Evolutionary conservation across 192 early-diverging fungal genomes (phyloP).

Genomic region (Rhizoclosmatium sp.): DNA sequence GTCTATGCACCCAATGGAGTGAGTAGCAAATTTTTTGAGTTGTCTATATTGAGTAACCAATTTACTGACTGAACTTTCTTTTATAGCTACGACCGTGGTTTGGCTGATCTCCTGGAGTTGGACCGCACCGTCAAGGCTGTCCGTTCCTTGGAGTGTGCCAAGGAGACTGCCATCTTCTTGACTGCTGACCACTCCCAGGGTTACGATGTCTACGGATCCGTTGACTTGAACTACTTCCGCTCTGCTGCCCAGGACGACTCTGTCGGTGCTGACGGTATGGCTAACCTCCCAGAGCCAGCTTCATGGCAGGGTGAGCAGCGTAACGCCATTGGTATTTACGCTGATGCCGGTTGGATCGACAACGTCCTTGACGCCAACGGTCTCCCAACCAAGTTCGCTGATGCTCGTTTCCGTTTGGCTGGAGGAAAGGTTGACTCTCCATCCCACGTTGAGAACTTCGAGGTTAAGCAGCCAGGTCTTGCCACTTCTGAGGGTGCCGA

Average conservation of each 20-base stretch:
- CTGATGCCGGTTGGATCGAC: slow-evolving; percentile 47
- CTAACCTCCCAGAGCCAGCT: neutral
- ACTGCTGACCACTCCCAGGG: slow-evolving; percentile 73
- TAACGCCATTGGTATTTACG: slow-evolving; percentile 35
- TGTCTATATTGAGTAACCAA: neutral
- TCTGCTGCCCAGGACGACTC: slow-evolving; percentile 37
- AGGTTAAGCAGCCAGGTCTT: slow-evolving; percentile 33
- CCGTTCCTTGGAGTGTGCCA: slow-evolving; percentile 58
- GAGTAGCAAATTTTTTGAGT: neutral
- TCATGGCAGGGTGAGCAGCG: slow-evolving; percentile 36
- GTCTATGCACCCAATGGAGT: slow-evolving; percentile 64
- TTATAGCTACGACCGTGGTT: slow-evolving; percentile 60
- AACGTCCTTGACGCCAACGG: slow-evolving; percentile 44
- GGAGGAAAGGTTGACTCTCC: slow-evolving; percentile 45
- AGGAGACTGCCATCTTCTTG: slow-evolving; percentile 63
- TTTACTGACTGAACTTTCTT: neutral
- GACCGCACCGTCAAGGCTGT: slow-evolving; percentile 61
- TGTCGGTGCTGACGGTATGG: neutral
- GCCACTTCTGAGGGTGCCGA: neutral
- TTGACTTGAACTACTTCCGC: slow-evolving; percentile 64
- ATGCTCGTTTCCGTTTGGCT: slow-evolving; percentile 37
- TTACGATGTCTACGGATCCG: slow-evolving; percentile 70
- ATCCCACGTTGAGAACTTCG: slow-evolving; percentile 39
- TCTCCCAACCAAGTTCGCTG: slow-evolving; percentile 44
- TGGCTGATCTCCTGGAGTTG: slow-evolving; percentile 70